A percentile compares a stretch with the other conserved stretches of the same genome.
These are phyloP conservation scores for Lolium multiflorum DNA, from an alignment of 176 grass and related monocot genomes.

Conservation along the genomic window DNA sequence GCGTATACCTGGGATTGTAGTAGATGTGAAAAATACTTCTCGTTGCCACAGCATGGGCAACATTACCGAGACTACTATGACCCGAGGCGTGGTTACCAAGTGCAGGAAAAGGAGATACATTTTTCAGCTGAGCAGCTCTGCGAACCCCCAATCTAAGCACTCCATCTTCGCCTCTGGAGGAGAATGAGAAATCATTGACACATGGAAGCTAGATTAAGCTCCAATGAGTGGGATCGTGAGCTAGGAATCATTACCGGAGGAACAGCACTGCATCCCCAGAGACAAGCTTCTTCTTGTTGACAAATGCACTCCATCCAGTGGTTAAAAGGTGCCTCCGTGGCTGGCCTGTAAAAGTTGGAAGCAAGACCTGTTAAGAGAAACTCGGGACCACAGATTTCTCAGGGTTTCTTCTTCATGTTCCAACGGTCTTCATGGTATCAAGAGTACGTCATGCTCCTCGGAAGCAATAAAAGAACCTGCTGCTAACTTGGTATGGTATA, in stretches of 20 bases:
- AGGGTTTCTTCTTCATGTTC: neutral
- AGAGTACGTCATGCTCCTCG: neutral
- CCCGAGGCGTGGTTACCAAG: slow-evolving; percentile 43
- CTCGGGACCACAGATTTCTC: neutral
- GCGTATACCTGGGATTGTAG: slow-evolving; percentile 82
- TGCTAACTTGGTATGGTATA: neutral
- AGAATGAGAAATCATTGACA: slow-evolving; percentile 33
- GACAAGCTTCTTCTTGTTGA: slow-evolving; percentile 95
- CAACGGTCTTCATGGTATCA: slow-evolving; percentile 10
- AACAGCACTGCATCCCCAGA: slow-evolving; percentile 92
- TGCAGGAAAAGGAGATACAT: slow-evolving; percentile 39
- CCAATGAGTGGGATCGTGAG: slow-evolving; percentile 20
- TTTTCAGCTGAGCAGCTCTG: slow-evolving; percentile 68
- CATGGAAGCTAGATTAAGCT: slow-evolving; percentile 9
- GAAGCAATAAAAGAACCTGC: neutral
- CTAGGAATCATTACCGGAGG: slow-evolving; percentile 62
- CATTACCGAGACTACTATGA: slow-evolving; percentile 38
- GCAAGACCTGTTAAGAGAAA: slow-evolving; percentile 44
- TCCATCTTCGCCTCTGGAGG: slow-evolving; percentile 72
- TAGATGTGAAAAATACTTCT: slow-evolving; percentile 79
- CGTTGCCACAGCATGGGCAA: slow-evolving; percentile 60
- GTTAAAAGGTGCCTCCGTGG: slow-evolving; percentile 96
- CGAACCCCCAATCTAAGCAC: slow-evolving; percentile 81
- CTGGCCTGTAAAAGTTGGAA: slow-evolving; percentile 68
- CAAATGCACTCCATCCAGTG: slow-evolving; percentile 98